Base-by-base conservation (phyloP, 345 rosid species). In the Turritis glabra region DNA sequence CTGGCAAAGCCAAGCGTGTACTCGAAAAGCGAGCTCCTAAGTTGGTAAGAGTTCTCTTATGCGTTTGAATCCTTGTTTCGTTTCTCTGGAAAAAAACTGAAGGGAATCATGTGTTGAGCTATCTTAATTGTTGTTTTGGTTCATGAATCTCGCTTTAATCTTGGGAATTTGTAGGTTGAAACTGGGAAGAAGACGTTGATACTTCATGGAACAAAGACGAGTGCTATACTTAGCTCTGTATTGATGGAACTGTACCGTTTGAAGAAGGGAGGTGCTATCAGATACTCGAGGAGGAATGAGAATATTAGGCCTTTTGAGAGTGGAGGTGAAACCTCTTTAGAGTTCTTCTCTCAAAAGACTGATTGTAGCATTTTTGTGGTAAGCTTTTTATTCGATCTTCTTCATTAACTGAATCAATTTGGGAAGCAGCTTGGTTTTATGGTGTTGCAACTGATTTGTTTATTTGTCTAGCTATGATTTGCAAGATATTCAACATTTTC, bases 361-460 rank as follows among this genome's bases (percentile, higher is more conserved):
- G 99, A 95, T 79, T 95, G 97, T 83, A 84, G 99, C 79, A 77
- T 90, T 40, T 90, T 95, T 75, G 90, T 88, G 85, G 98, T 95
- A 67, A 85, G 92, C 65, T 32, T 52, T 26, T 32, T 0, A n/a
- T n/a, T 2, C 27, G 18, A 29, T 71, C 10, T 50, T 37, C 7
- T 14, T 64, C 5, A 11, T 22, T 30, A 7, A 26, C 5, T 19
- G 12, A 53, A 27, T 40, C 29, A 6, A 1, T 37, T 50, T 64
- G 40, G n/a, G n/a, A n/a, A 11, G 11, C 11, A 37, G 14, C 46
- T 40, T 13, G 13, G 35, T 32, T 32, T 32, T 32, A 32, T 32
- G 35, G 35, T 32, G 9, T 22, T 30, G 43, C 6, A 3, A 12
- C 23, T 38, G 52, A 7, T 72, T 37, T 48, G 30, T 48, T 48